Conservation (phyloP, 2,329 filamentous ascomycete species). For the Aurifilum marmelostoma region DNA sequence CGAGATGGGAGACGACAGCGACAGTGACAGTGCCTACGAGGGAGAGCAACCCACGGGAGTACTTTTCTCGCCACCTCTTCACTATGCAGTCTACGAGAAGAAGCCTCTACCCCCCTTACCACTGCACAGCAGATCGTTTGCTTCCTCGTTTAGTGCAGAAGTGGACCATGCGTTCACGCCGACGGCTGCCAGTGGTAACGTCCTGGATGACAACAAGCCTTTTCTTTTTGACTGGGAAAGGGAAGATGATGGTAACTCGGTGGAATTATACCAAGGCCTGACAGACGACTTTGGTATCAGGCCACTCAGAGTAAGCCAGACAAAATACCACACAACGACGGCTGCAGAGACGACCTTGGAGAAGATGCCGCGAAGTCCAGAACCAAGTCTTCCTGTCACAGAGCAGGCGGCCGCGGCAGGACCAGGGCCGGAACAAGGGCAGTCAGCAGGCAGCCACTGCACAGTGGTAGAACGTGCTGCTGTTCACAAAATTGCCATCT, state of each 20-base stretch:
- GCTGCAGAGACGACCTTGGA: not conserved
- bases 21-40: not conserved
- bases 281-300: not conserved
- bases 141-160: slow-evolving; percentile 19
- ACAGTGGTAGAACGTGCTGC: not conserved
- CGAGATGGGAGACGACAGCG: not conserved
- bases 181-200: not conserved
- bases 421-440: not conserved
- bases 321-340: not conserved
- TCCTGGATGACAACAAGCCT: not conserved
- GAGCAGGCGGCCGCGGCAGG: not conserved
- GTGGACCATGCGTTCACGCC: slow-evolving; percentile 2
- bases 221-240: slow-evolving; percentile 23
- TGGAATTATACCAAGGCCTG: not conserved
- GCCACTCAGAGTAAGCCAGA: not conserved
- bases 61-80: slow-evolving; percentile 6
- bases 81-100: slow-evolving; percentile 18
- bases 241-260: slow-evolving; percentile 5
- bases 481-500: slow-evolving; percentile 19
- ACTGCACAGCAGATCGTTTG: not conserved
- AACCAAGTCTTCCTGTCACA: not conserved
- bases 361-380: not conserved
- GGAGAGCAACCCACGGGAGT: not conserved
- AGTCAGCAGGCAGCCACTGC: not conserved
- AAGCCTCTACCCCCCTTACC: slow-evolving; percentile 28